Evolutionary conservation across 441 rosid species (phyloP).

Genomic region (Aquilaria agallochum): DNA sequence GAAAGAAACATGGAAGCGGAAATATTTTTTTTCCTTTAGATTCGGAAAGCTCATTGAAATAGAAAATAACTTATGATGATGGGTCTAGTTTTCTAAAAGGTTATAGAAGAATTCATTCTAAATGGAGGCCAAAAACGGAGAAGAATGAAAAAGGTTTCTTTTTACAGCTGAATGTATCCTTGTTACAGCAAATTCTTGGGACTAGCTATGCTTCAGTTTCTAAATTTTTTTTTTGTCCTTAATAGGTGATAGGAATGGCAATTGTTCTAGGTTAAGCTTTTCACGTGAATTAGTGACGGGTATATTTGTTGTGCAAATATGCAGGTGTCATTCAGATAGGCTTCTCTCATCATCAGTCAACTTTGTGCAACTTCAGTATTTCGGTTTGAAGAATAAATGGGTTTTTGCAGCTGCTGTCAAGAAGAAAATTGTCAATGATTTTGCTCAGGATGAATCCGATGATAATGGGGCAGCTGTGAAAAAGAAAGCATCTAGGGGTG

Average conservation of each 20-base stretch:
- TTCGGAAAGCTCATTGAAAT: too few relatives aligned
- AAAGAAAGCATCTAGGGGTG: conserved; percentile 37
- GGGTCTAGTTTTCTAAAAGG: too few relatives aligned
- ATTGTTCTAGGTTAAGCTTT: not conserved
- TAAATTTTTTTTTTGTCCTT: not conserved
- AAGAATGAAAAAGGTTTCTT: too few relatives aligned
- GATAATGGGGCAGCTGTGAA: conserved; percentile 43
- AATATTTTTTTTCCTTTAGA: too few relatives aligned
- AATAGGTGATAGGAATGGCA: not conserved
- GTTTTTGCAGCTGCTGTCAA: conserved; percentile 40
- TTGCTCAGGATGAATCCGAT: conserved; percentile 36
- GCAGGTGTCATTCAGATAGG: conserved; percentile 53
- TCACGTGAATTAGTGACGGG: too few relatives aligned
- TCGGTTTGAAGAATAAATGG: conserved; percentile 45
- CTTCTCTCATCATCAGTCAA: conserved; percentile 30
- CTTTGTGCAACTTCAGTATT: conserved; percentile 38
- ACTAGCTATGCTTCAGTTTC: too few relatives aligned
- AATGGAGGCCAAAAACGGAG: too few relatives aligned
- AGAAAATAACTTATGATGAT: too few relatives aligned
- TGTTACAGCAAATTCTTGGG: too few relatives aligned
- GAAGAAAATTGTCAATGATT: conserved; percentile 41
- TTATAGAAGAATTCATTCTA: too few relatives aligned
- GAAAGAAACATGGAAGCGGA: too few relatives aligned
- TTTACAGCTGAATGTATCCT: too few relatives aligned
- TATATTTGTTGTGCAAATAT: conserved; percentile 8